Conservation (phyloP, 805 yeast species). For the Teunomyces panamensis region DNA sequence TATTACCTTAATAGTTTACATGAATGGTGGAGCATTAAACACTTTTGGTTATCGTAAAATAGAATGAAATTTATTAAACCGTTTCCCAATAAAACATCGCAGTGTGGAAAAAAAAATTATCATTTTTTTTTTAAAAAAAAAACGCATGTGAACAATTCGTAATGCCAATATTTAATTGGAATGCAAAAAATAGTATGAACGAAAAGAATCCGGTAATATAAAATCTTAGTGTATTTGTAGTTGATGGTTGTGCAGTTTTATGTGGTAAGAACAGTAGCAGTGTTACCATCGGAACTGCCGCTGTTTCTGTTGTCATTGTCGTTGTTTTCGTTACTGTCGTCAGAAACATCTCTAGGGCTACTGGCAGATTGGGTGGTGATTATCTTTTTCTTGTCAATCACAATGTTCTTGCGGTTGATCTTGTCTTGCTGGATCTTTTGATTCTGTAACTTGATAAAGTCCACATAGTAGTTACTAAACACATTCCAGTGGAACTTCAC, state of each 20-base stretch:
- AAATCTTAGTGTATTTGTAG: not conserved
- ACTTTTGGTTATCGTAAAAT: not conserved
- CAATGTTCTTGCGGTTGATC: slow-evolving; percentile 10
- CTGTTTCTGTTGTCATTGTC: slow-evolving; percentile 6
- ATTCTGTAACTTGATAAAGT: slow-evolving; percentile 20
- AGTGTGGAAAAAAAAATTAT: not conserved
- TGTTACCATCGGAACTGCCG: slow-evolving; percentile 6
- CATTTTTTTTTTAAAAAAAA: not conserved
- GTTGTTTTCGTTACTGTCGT: slow-evolving; percentile 4
- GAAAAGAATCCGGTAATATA: not conserved
- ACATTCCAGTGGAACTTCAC: slow-evolving; percentile 82
- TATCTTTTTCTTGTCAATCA: slow-evolving; percentile 5
- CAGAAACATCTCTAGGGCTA: slow-evolving; percentile 2
- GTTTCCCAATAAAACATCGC: not conserved
- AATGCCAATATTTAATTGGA: not conserved
- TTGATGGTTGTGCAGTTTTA: not conserved
- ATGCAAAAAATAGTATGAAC: not conserved
- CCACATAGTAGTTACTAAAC: slow-evolving; percentile 67
- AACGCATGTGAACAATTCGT: not conserved
- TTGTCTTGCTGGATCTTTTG: slow-evolving; percentile 16
- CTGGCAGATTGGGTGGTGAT: not conserved
- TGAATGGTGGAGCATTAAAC: not conserved
- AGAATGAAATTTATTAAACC: not conserved
- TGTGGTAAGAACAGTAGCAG: not conserved
- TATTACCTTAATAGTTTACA: not conserved